Percentiles rank a stretch among this genome's conserved stretches.
Conservation (phyloP, 495 filamentous ascomycete genomes). For the Daldinia childiae region DNA sequence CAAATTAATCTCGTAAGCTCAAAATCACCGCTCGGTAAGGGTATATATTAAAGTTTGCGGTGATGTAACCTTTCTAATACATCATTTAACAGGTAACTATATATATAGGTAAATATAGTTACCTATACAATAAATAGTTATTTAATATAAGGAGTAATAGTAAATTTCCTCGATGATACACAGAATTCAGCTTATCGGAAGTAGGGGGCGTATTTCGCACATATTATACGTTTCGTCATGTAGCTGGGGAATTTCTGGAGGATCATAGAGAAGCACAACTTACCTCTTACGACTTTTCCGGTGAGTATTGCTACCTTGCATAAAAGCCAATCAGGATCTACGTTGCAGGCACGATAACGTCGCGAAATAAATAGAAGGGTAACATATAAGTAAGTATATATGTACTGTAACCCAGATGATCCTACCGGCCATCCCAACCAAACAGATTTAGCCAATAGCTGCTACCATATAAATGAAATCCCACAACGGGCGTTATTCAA, state of each 20-base stretch:
- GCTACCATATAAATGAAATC: conserved; percentile 8
- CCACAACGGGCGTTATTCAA: neutral
- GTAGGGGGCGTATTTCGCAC: neutral
- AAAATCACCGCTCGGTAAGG: neutral
- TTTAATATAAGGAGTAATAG: too few species aligned
- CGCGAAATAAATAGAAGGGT: conserved; percentile 5
- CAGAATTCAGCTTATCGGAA: neutral
- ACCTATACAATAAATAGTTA: too few species aligned
- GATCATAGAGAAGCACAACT: conserved; percentile 11
- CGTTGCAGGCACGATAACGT: neutral
- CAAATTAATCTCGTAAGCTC: neutral
- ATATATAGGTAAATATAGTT: too few species aligned
- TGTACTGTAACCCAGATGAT: conserved; percentile 24
- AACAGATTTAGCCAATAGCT: neutral
- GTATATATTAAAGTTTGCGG: neutral
- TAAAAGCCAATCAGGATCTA: conserved; percentile 14
- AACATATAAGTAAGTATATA: conserved; percentile 2
- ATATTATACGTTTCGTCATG: conserved; percentile 4
- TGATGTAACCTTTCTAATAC: too few species aligned
- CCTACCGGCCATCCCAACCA: conserved; percentile 1
- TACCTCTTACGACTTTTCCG: conserved; percentile 10
- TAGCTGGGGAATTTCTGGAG: conserved; percentile 21
- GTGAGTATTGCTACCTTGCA: neutral
- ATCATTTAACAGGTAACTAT: too few species aligned
- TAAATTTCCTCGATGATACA: neutral